Evolutionary conservation across 2,329 filamentous ascomycete genomes (phyloP), one percentile per base, ranked within the genome.

Genomic region (Elsinoe ampelina): DNA sequence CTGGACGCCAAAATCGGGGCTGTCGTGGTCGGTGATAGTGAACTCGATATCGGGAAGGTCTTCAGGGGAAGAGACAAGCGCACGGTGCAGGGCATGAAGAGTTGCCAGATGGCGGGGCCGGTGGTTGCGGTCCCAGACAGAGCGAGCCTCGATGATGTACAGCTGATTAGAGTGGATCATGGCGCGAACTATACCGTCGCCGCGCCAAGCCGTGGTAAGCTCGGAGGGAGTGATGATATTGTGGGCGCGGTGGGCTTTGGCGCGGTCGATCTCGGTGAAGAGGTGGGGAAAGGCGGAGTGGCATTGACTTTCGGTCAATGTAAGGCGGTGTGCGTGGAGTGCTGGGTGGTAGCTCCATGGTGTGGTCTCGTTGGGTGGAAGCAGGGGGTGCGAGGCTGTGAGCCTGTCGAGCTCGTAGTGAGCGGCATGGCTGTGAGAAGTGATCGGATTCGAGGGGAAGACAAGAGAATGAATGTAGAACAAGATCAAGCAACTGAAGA

Each of bases 1-100:
- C 2, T 13, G 2, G 30, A 52, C 48, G 35, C 58, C 58, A 19
- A 54, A 41, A 26, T 68, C 63, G 43, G 68, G 68, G 36, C 65
- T 71, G 61, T 77, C 75, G 58, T 77, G 72, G 3, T 71, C 67
- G 17, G 71, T 73, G 59, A 78, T 72, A 35, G 73, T 70, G 60
- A 79, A 78, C 61, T 79, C 76, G 54, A 78, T 72, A 52, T 74
- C 74, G 6, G 76, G 76, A 10, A 79, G 68, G 10, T 61, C 63
- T 20, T 64, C 66, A 10, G 70, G 61, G 12, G 74, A 70, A 22
- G 70, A 69, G 2, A 73, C 66, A 12, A 80, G 67, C 7, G 77
- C 75, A 32, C 77, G 75, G 58, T 79, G 70, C 30, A 80, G 67
- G 5, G 75, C 69, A 60, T 75, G 71, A 2, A 79, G 66, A 13